Percentiles rank a stretch among this genome's conserved stretches.
These are phyloP conservation scores for Barnettozyma vustinii DNA, from an alignment of 805 yeast genomes.

Conservation along the genomic window DNA sequence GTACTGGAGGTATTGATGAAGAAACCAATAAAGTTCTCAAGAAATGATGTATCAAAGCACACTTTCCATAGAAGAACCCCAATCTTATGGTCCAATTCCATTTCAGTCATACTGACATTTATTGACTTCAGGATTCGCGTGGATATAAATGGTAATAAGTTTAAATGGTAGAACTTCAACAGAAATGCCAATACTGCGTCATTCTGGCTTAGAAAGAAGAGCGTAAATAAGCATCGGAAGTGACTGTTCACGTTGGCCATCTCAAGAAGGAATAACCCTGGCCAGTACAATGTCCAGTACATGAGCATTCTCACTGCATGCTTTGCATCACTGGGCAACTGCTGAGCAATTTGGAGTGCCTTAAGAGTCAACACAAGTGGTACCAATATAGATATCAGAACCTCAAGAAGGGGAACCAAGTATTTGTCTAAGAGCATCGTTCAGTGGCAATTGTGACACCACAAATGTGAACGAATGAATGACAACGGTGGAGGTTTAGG, in stretches of 20 bases:
- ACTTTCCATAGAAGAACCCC: slow-evolving; percentile 1
- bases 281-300: slow-evolving; percentile 23
- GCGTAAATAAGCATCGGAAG: slow-evolving; percentile 11
- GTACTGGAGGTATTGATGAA: background rate
- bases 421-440: slow-evolving; percentile 13
- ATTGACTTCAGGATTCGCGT: background rate
- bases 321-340: background rate
- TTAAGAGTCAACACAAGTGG: slow-evolving; percentile 21
- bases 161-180: slow-evolving; percentile 10
- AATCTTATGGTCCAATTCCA: slow-evolving; percentile 5
- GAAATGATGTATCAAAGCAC: slow-evolving; percentile 6
- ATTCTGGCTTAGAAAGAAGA: slow-evolving; percentile 10
- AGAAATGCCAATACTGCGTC: background rate
- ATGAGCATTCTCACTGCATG: slow-evolving; percentile 6
- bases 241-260: slow-evolving; percentile 16
- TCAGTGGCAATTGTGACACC: background rate
- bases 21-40: background rate
- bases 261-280: slow-evolving; percentile 9
- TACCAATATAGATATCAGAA: slow-evolving; percentile 7
- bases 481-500: background rate
- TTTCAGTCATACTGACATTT: background rate
- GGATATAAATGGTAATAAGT: slow-evolving; percentile 3
- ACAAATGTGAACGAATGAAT: background rate
- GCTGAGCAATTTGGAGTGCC: slow-evolving; percentile 11
- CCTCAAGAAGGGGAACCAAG: slow-evolving; percentile 15